Evolutionary conservation across 2,329 filamentous ascomycete genomes (phyloP).

Genomic region (Talaromyces albobiverticillius): DNA sequence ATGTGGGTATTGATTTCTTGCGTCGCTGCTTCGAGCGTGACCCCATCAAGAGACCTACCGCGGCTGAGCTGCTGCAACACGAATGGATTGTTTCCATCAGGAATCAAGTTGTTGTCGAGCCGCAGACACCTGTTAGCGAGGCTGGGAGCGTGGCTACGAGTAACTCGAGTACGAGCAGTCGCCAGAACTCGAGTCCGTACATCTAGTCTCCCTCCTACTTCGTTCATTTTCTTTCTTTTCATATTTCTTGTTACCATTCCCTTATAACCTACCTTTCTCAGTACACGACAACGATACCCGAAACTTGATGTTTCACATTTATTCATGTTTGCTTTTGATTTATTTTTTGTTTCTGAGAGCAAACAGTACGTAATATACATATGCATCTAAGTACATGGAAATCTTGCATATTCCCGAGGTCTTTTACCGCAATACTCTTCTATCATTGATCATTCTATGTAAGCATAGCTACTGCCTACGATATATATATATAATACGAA

Average conservation of each 20-base stretch:
- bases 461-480: too few relatives aligned
- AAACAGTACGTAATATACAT: not conserved
- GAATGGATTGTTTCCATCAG: constrained; percentile 70
- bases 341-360: not conserved
- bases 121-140: constrained; percentile 37
- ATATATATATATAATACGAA: too few relatives aligned
- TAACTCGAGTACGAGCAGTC: constrained; percentile 7
- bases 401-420: not conserved
- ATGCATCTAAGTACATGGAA: not conserved
- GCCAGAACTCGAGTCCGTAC: constrained; percentile 13
- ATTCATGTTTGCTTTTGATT: not conserved
- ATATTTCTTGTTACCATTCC: not conserved
- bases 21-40: constrained; percentile 82
- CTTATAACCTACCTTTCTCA: constrained; percentile 1
- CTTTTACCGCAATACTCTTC: too few relatives aligned
- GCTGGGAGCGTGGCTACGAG: constrained; percentile 35
- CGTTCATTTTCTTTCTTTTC: not conserved
- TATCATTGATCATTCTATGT: too few relatives aligned
- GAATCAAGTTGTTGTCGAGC: constrained; percentile 46
- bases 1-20: constrained; percentile 82
- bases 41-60: constrained; percentile 72
- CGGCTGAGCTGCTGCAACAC: constrained; percentile 86
- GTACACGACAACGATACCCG: constrained; percentile 13
- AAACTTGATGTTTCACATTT: constrained; percentile 8
- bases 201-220: not conserved